Percentiles rank a stretch among this genome's conserved stretches.
Evolutionary conservation across 805 yeast species (phyloP).

Genomic region (Candida takata): DNA sequence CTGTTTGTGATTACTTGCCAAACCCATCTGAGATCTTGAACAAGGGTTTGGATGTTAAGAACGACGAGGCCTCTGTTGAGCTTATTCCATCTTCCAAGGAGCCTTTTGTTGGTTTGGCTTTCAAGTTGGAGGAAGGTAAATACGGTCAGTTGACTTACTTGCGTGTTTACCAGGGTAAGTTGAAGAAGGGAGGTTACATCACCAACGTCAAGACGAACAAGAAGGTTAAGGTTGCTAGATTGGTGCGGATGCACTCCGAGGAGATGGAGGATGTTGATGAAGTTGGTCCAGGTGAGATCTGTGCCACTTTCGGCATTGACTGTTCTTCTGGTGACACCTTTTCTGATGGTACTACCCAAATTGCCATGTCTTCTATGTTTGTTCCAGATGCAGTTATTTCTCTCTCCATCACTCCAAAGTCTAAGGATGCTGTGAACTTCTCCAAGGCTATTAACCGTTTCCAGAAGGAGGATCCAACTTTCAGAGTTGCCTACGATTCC

Average conservation of each 20-base stretch:
- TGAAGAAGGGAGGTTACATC: constrained; percentile 86
- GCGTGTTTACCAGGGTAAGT: constrained; percentile 93
- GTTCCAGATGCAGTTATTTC: constrained; percentile 99
- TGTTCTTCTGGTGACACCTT: constrained; percentile 99
- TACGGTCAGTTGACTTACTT: constrained; percentile 96
- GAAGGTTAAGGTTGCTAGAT: constrained; percentile 84
- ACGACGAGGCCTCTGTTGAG: constrained; percentile 61
- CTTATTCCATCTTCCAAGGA: constrained; percentile 63
- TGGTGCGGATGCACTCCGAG: constrained; percentile 97
- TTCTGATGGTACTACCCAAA: constrained; percentile 71
- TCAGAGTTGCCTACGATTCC: constrained; percentile 81
- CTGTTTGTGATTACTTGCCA: constrained; percentile 93
- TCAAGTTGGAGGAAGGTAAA: constrained; percentile 96
- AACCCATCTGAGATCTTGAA: constrained; percentile 91
- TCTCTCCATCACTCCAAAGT: constrained; percentile 78
- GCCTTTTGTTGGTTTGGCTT: constrained; percentile 96
- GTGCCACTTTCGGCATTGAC: constrained; percentile 98
- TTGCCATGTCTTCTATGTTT: constrained; percentile 95
- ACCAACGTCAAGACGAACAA: constrained; percentile 88
- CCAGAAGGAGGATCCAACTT: constrained; percentile 99
- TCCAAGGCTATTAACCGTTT: constrained; percentile 96
- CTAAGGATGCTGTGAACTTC: constrained; percentile 81
- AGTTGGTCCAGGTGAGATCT: constrained; percentile 95
- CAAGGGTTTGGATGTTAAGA: constrained; percentile 72
- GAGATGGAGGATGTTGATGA: constrained; percentile 98